These are phyloP conservation scores for Talaromyces sp. DNA, from an alignment of 2,329 filamentous ascomycete genomes.

Conservation along the genomic window DNA sequence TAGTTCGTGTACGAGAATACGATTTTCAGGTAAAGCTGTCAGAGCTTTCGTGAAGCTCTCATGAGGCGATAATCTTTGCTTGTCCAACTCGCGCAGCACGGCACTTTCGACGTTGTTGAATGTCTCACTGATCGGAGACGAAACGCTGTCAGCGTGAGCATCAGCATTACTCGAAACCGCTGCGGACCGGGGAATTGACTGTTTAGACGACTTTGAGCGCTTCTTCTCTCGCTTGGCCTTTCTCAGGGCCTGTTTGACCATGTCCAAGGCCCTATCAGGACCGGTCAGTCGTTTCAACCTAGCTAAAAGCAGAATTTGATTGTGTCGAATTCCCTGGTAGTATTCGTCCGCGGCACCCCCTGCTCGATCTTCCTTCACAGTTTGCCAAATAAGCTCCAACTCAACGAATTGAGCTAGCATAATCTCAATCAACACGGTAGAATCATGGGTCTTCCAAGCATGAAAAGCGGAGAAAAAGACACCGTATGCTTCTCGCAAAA, in stretches of 20 bases:
- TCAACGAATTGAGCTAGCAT: conserved; percentile 64
- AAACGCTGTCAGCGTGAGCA: conserved; percentile 32
- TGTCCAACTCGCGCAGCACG: conserved; percentile 32
- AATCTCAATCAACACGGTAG: conserved; percentile 57
- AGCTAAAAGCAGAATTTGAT: conserved; percentile 59
- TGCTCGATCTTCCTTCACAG: conserved; percentile 57
- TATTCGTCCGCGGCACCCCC: conserved; percentile 61
- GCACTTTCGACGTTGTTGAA: conserved; percentile 34
- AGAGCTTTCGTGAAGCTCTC: conserved; percentile 49
- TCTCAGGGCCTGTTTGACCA: conserved; percentile 57
- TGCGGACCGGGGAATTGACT: conserved; percentile 55
- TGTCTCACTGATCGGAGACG: conserved; percentile 38
- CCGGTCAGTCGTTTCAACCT: conserved; percentile 59
- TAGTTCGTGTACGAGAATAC: conserved; percentile 59
- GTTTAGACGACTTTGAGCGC: conserved; percentile 47
- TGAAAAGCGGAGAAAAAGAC: conserved; percentile 59
- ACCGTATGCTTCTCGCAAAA: conserved; percentile 52
- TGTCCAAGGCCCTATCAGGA: conserved; percentile 53
- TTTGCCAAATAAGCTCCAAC: conserved; percentile 62
- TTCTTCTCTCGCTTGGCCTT: conserved; percentile 53
- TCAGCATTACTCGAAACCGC: conserved; percentile 32
- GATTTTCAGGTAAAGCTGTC: conserved; percentile 57
- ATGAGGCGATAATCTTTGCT: conserved; percentile 32
- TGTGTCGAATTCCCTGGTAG: conserved; percentile 59
- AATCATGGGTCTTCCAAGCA: conserved; percentile 61